These are phyloP conservation scores for Stephanodiscus minutulus DNA, from an alignment of 108 stramenopile species.

Conservation along the genomic window DNA sequence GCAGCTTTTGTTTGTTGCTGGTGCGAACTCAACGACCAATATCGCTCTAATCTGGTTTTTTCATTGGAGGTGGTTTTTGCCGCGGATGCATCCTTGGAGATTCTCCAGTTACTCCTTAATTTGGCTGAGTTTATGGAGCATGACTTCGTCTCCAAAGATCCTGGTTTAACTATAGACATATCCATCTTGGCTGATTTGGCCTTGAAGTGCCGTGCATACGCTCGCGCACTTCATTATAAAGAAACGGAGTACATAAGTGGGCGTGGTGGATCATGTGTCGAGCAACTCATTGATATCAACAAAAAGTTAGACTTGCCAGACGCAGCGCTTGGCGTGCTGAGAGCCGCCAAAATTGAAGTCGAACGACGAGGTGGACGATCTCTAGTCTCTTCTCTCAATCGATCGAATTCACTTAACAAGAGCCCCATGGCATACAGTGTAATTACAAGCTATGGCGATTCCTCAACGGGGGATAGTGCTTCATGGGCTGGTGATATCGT, in stretches of 20 bases:
- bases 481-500: conserved; percentile 60
- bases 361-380: conserved; percentile 41
- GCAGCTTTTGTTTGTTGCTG: conserved; percentile 98
- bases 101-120: conserved; percentile 93
- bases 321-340: conserved; percentile 94
- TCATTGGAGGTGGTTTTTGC: conserved; percentile 87
- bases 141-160: conserved; percentile 60
- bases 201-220: conserved; percentile 95
- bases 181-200: conserved; percentile 89
- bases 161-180: conserved; percentile 94
- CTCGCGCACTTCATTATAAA: conserved; percentile 95
- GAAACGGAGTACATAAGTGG: conserved; percentile 87
- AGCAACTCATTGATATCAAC: conserved; percentile 95
- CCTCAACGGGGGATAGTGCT: conserved; percentile 34
- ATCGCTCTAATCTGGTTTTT: conserved; percentile 73
- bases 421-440: conserved; percentile 77
- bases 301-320: conserved; percentile 96
- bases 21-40: conserved; percentile 80
- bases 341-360: conserved; percentile 81
- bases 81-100: conserved; percentile 83
- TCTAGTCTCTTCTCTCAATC: conserved; percentile 26
- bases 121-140: conserved; percentile 99
- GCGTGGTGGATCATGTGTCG: conserved; percentile 74
- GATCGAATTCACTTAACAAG: conserved; percentile 26
- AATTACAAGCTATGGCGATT: conserved; percentile 52